Conservation (phyloP, 2,329 filamentous ascomycete genomes). For the Penicillium vulpinum region DNA sequence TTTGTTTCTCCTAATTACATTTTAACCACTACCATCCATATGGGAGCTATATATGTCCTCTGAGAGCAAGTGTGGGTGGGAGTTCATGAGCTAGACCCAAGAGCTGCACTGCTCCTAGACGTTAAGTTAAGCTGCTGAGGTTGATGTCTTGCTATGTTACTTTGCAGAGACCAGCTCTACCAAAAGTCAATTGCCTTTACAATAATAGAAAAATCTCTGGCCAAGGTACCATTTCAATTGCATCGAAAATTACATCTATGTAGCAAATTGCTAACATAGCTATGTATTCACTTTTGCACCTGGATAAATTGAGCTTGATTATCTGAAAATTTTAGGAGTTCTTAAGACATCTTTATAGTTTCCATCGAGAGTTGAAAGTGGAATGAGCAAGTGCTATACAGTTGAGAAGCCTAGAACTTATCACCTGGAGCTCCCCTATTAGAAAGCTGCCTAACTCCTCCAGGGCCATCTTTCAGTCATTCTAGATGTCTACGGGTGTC, state of each 20-base stretch:
- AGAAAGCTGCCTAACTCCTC: not conserved
- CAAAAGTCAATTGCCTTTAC: not conserved
- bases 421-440: not conserved
- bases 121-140: not conserved
- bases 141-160: not conserved
- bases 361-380: not conserved
- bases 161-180: not conserved
- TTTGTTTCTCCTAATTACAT: not conserved
- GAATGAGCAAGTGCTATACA: too few species aligned
- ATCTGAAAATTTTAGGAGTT: not conserved
- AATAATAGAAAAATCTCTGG: not conserved
- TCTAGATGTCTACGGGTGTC: too few species aligned
- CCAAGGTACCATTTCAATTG: not conserved
- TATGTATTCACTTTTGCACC: too few species aligned
- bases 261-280: not conserved
- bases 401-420: not conserved
- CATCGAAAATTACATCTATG: not conserved
- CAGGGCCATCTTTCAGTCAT: not conserved
- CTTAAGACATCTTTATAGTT: not conserved
- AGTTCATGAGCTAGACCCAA: too few species aligned
- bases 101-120: too few species aligned
- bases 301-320: too few species aligned
- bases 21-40: not conserved
- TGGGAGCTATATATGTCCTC: not conserved
- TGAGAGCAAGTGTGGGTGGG: too few species aligned